Evolutionary conservation across 345 rosid species (phyloP), one percentile per base, ranked within the genome.

Genomic region (Camelina neglecta): DNA sequence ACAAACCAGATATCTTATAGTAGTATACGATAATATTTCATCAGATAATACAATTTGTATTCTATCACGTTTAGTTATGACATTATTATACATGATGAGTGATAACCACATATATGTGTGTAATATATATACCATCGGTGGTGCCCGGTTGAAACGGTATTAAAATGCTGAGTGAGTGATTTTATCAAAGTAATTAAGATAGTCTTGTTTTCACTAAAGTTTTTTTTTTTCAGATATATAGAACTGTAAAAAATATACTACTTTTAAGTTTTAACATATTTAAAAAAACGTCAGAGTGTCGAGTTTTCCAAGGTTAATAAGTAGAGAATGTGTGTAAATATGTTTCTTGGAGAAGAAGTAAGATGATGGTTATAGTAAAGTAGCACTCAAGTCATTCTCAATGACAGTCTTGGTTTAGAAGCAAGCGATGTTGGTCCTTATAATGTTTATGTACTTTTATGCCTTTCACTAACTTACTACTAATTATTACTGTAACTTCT

Each of bases 371-470:
- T 49, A 4, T 29, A 49, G 73, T 72, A 78, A 78, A 60, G 60
- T 67, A 72, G 69, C 50, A 78, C 73, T 66, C 73, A 73, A 67
- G 74, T 58, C 73, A 77, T 72, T 77, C 55, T 58, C 63, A 66
- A 2, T 26, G 69, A 51, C 77, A 78, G 74, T 66, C 81, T 79
- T 79, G 51, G 78, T 73, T 61, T 73, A 29, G 59, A 79, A 67
- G 81, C 78, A 79, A 79, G 36, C 73, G 74, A 79, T 79, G 81
- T 79, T 73, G 78, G 74, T 60, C 71, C 71, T 61, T 68, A 48
- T 77, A n/a, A 53, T 61, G 61, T 58, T 60, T 48, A 1, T 58
- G 11, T 69, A 42, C 44, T 57, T 36, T 7, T 31, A 24, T 33
- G 21, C 31, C 5, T 29, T 29, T 47, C 36, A 57, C 31, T 55